phyloP scores from a whole-genome alignment of 1,139 yeast species.

The Geotrichum reessii region DNA sequence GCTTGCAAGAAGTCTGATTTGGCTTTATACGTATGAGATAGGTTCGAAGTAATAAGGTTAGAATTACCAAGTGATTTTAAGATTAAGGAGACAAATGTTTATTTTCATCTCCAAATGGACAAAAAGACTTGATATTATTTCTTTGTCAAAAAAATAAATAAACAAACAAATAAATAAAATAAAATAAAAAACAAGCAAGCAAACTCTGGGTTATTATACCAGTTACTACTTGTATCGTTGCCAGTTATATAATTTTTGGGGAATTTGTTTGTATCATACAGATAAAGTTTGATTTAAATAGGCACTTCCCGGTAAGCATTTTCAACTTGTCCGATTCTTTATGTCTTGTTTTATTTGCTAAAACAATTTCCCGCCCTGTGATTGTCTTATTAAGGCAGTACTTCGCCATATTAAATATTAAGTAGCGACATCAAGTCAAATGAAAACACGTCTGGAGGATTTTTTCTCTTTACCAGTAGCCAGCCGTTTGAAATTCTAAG shows the following conservation, averaged over 20 bases:
- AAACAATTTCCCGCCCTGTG: neutral
- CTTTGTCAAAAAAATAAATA: neutral
- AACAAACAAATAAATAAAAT: neutral
- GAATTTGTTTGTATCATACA: no score
- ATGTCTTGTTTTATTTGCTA: neutral
- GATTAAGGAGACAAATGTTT: neutral
- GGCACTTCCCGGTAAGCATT: neutral
- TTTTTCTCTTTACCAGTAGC: neutral
- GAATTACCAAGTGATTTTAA: neutral
- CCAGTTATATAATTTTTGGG: no score
- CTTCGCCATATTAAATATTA: neutral
- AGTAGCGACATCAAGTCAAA: neutral
- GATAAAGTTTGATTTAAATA: neutral
- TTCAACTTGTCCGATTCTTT: neutral
- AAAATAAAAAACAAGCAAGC: no score
- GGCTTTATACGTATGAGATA: neutral
- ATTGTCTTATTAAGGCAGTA: neutral
- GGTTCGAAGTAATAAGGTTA: neutral
- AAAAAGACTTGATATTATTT: neutral
- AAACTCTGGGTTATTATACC: no score
- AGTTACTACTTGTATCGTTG: neutral
- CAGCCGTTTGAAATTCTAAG: neutral
- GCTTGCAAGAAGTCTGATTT: neutral
- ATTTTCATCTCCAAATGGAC: neutral
- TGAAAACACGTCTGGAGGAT: neutral